These are phyloP conservation scores for Ophiostoma fasciatum DNA, from an alignment of 2,329 filamentous ascomycete genomes.

Conservation along the genomic window DNA sequence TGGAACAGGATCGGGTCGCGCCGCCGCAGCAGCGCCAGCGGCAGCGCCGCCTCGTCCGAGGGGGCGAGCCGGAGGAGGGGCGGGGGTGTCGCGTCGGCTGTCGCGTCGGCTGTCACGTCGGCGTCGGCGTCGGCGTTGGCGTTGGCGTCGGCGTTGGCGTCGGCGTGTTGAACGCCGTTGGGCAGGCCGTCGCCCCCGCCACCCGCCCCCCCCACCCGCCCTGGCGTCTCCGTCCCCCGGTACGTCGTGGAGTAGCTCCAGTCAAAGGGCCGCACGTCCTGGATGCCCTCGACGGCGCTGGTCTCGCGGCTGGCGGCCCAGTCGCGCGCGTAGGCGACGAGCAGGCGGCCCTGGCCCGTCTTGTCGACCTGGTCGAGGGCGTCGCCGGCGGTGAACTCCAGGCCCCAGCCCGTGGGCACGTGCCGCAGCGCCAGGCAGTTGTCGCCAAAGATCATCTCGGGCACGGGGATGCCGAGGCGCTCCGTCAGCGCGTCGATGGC, in stretches of 20 bases:
- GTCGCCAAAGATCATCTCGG: conserved; percentile 99
- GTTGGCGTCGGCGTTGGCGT: no score
- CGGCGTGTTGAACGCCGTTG: no score
- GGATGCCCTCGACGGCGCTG: conserved; percentile 73
- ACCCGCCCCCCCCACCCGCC: no score
- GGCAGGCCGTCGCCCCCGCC: no score
- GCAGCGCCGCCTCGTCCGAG: conserved; percentile 34
- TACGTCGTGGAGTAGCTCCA: conserved; percentile 96
- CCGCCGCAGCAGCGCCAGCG: conserved; percentile 70
- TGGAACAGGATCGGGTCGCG: conserved; percentile 94
- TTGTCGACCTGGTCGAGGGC: conserved; percentile 89
- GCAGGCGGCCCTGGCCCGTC: conserved; percentile 78
- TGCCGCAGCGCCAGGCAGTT: conserved; percentile 71
- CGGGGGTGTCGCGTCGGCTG: no score
- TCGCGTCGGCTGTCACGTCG: no score
- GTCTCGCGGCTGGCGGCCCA: conserved; percentile 59
- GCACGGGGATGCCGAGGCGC: conserved; percentile 69
- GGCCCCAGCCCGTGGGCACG: conserved; percentile 55
- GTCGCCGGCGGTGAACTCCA: conserved; percentile 73
- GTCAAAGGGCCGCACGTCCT: conserved; percentile 91
- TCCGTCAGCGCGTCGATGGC: conserved; percentile 77
- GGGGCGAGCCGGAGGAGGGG: neutral
- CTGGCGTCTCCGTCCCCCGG: conserved; percentile 42
- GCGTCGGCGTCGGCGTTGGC: no score
- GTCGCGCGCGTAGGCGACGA: conserved; percentile 81